Conservation (phyloP, 257 asterid genomes). For the Fraxinus cuspidata region DNA sequence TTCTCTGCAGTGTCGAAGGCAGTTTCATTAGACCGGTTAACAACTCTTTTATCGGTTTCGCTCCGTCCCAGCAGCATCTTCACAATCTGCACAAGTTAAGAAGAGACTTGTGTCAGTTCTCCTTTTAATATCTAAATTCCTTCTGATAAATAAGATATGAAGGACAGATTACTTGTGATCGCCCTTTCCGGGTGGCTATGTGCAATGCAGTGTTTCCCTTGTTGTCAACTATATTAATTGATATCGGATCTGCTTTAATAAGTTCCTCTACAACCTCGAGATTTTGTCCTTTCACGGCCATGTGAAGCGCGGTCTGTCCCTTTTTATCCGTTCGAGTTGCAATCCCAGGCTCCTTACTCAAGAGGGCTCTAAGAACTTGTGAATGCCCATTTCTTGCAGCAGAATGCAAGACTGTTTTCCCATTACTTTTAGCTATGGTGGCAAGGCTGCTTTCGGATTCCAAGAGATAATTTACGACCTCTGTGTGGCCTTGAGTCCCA, state of each 20-base stretch:
- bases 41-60: slow-evolving; percentile 33
- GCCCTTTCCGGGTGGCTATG: slow-evolving; percentile 47
- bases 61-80: slow-evolving; percentile 36
- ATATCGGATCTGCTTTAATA: slow-evolving; percentile 30
- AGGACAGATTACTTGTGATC: slow-evolving; percentile 34
- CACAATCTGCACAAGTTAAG: slow-evolving; percentile 39
- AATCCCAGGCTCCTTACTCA: slow-evolving; percentile 36
- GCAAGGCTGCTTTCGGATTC: slow-evolving; percentile 42
- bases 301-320: slow-evolving; percentile 57
- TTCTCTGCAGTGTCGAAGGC: slow-evolving; percentile 47
- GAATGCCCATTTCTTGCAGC: slow-evolving; percentile 57
- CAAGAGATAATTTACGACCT: slow-evolving; percentile 42
- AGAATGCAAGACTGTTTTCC: slow-evolving; percentile 53
- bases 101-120: slow-evolving; percentile 10
- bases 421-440: slow-evolving; percentile 46
- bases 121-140: not conserved
- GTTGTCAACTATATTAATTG: slow-evolving; percentile 39
- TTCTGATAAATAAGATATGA: not conserved
- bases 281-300: slow-evolving; percentile 56
- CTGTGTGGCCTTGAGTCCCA: slow-evolving; percentile 46
- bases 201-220: slow-evolving; percentile 52
- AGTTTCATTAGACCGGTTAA: slow-evolving; percentile 46
- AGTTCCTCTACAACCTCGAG: slow-evolving; percentile 48
- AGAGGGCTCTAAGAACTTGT: slow-evolving; percentile 39
- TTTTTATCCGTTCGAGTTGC: slow-evolving; percentile 43